Conservation (phyloP, 176 grass and related monocot genomes). For the Phoenix roebelenii region DNA sequence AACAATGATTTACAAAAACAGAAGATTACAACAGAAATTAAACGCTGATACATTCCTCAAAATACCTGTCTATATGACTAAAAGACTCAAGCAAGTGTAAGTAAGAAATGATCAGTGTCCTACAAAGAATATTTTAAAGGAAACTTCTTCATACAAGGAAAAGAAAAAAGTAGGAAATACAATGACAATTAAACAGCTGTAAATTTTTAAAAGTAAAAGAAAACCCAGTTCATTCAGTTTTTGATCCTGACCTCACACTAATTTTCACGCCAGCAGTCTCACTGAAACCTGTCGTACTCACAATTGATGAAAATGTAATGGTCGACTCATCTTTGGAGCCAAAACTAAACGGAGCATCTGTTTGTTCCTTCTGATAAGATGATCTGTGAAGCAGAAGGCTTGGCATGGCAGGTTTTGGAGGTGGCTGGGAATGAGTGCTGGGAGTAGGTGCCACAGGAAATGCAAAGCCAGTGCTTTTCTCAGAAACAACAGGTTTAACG, state of each 20-base stretch:
- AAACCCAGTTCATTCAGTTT: slow-evolving; percentile 17
- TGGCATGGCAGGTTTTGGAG: slow-evolving; percentile 11
- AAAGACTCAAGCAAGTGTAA: too few species aligned
- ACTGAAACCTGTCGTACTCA: slow-evolving; percentile 3
- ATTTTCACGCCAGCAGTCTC: neutral
- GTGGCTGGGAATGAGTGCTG: slow-evolving; percentile 4
- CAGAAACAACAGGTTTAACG: slow-evolving; percentile 5
- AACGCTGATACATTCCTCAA: too few species aligned
- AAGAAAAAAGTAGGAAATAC: too few species aligned
- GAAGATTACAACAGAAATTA: too few species aligned
- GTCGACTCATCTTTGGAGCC: slow-evolving; percentile 21
- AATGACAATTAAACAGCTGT: too few species aligned
- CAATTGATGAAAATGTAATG: slow-evolving; percentile 20
- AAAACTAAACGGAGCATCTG: slow-evolving; percentile 19
- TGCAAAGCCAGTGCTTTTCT: slow-evolving; percentile 26
- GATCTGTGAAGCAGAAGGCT: slow-evolving; percentile 2
- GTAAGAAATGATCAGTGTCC: too few species aligned
- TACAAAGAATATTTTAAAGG: too few species aligned
- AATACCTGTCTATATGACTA: too few species aligned
- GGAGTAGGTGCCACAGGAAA: slow-evolving; percentile 29
- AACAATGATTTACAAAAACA: too few species aligned
- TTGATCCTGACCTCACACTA: slow-evolving; percentile 21
- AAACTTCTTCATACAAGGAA: too few species aligned
- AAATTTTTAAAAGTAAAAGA: slow-evolving; percentile 7
- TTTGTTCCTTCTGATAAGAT: slow-evolving; percentile 19